Base-by-base conservation (phyloP, 2,329 filamentous ascomycete species). In the Colletotrichum eleusines region DNA sequence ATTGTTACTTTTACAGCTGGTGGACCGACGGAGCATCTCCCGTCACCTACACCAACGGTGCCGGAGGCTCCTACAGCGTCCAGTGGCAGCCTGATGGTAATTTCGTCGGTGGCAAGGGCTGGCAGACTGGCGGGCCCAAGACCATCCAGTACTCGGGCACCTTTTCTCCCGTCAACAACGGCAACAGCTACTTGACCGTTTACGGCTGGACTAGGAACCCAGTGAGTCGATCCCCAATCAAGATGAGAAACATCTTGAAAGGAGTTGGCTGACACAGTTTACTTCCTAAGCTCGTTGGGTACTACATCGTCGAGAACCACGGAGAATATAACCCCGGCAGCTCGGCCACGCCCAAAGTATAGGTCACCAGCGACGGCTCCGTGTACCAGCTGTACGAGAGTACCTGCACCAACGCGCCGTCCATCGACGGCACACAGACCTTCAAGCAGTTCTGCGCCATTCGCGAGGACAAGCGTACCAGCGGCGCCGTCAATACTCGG, bases 101-200 rank as follows among this genome's bases (percentile, higher is more conserved):
- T 80, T 85, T 88, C 60, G 86, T 88, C 55, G 86, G 81, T 71
- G 88, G 88, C 48, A 89, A 89, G 78, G 88, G 88, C 46, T 89
- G 87, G 87, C 84, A 84, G 64, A 83, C 86, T 23, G 87, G 87
- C 62, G 80, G 77, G 69, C 77, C 80, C 38, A 81, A 84, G 64
- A 60, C 54, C 42, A 77, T 78, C 60, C 77, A 75, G 42, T 77
- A 75, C 75, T 77, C 76, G 28, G 78, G 75, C 50, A 73, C 75
- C 55, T 81, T 77, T 63, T 73, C 69, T 1, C 80, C 78, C 18
- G 64, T 66, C 54, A 75, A 75, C 73, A 76, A 78, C 65, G 78
- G 78, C 40, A 80, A 78, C 74, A 75, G 75, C 72, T 80, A 81
- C 72, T 78, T 83, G 65, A 76, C 79, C 31, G 69, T 82, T 63